A percentile compares a stretch with the other conserved stretches of the same genome.
These are phyloP conservation scores for Torulaspora indica DNA, from an alignment of 805 yeast genomes.

Conservation along the genomic window DNA sequence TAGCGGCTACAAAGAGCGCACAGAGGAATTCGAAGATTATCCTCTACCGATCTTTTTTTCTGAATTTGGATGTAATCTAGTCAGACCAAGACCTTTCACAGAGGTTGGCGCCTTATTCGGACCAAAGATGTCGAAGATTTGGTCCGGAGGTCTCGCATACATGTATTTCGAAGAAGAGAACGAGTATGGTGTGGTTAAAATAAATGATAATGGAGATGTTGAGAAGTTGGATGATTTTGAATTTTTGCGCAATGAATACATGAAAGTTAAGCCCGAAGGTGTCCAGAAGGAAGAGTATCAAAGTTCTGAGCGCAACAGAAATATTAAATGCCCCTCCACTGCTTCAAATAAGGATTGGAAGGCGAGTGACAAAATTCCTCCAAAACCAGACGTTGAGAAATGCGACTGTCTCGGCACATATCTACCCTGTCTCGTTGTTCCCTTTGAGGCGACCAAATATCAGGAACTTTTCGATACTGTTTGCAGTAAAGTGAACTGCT, in stretches of 20 bases:
- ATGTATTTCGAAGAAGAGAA: slow-evolving; percentile 78
- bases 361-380: slow-evolving; percentile 59
- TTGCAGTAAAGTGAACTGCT: slow-evolving; percentile 56
- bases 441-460: slow-evolving; percentile 47
- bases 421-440: slow-evolving; percentile 52
- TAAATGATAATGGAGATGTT: slow-evolving; percentile 42
- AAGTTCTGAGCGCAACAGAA: slow-evolving; percentile 12
- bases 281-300: slow-evolving; percentile 33
- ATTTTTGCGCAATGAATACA: slow-evolving; percentile 51
- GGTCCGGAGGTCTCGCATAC: slow-evolving; percentile 86
- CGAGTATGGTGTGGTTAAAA: slow-evolving; percentile 64
- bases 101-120: slow-evolving; percentile 65
- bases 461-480: slow-evolving; percentile 52
- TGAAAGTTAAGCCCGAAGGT: slow-evolving; percentile 45
- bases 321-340: slow-evolving; percentile 19
- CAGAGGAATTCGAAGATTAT: slow-evolving; percentile 55
- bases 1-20: slow-evolving; percentile 65
- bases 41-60: slow-evolving; percentile 75
- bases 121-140: slow-evolving; percentile 63
- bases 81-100: slow-evolving; percentile 63
- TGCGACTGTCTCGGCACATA: slow-evolving; percentile 59
- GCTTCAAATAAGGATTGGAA: slow-evolving; percentile 43
- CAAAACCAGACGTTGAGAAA: slow-evolving; percentile 55
- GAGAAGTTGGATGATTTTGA: slow-evolving; percentile 56
- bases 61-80: slow-evolving; percentile 73